Conservation (phyloP, 2,329 filamentous ascomycete genomes). For the Daldinia sp. region DNA sequence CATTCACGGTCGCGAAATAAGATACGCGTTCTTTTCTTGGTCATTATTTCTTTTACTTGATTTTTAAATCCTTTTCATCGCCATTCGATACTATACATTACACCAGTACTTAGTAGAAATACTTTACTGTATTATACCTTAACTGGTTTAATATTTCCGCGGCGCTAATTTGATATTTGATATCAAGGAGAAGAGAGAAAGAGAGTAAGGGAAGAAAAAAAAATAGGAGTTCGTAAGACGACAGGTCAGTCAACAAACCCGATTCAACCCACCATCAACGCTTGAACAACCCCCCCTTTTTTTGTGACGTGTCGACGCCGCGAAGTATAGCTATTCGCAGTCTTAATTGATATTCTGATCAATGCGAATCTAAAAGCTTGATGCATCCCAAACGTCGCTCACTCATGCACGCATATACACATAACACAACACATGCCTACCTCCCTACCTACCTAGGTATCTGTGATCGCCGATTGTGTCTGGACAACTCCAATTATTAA, state of each 20-base stretch:
- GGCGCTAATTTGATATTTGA: slow-evolving; percentile 28
- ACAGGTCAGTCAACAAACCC: slow-evolving; percentile 44
- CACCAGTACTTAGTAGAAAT: background rate
- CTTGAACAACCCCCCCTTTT: slow-evolving; percentile 38
- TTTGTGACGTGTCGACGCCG: slow-evolving; percentile 45
- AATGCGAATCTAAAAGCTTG: slow-evolving; percentile 35
- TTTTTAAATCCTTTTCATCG: slow-evolving; percentile 8
- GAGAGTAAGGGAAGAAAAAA: slow-evolving; percentile 19
- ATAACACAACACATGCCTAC: too few species aligned
- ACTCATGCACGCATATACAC: too few species aligned
- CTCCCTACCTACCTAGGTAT: too few species aligned
- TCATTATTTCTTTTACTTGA: slow-evolving; percentile 16
- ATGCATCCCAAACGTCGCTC: slow-evolving; percentile 24
- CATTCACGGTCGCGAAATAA: slow-evolving; percentile 16
- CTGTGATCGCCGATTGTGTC: slow-evolving; percentile 20
- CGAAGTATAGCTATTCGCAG: slow-evolving; percentile 38
- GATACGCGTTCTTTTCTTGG: slow-evolving; percentile 16
- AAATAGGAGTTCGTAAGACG: slow-evolving; percentile 36
- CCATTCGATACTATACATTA: background rate
- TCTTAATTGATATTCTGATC: slow-evolving; percentile 34
- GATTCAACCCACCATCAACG: slow-evolving; percentile 36
- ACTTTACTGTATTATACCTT: slow-evolving; percentile 9
- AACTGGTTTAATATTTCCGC: slow-evolving; percentile 14
- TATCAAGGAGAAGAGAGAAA: slow-evolving; percentile 22
- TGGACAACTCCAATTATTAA: slow-evolving; percentile 7